Evolutionary conservation across 2,329 filamentous ascomycete genomes (phyloP).

Genomic region (Fusarium papillatum): DNA sequence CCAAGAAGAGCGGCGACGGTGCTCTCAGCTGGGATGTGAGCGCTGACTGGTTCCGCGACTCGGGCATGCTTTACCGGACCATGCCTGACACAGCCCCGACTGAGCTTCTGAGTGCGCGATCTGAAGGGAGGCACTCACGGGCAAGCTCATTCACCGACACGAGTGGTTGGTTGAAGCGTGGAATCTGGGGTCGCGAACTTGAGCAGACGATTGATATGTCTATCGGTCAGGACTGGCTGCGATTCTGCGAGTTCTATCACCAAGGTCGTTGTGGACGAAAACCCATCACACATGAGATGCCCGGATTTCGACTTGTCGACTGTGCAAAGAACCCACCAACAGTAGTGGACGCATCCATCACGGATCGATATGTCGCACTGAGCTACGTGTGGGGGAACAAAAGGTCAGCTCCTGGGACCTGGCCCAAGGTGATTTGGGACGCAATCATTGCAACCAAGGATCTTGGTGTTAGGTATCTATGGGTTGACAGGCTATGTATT

Average conservation of each 20-base stretch:
- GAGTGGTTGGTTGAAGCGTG: conserved; percentile 45
- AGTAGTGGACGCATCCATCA: conserved; percentile 45
- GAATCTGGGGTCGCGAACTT: conserved; percentile 52
- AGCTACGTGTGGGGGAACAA: conserved; percentile 52
- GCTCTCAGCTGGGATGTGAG: conserved; percentile 48
- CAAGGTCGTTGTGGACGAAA: conserved; percentile 48
- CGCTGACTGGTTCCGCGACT: conserved; percentile 49
- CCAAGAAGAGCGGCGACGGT: conserved; percentile 46
- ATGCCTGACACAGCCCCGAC: conserved; percentile 42
- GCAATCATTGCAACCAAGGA: conserved; percentile 47
- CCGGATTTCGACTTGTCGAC: conserved; percentile 50
- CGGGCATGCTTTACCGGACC: conserved; percentile 51
- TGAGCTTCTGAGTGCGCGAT: conserved; percentile 42
- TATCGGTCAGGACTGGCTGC: conserved; percentile 49
- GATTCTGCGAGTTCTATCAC: conserved; percentile 51
- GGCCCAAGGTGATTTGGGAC: conserved; percentile 50
- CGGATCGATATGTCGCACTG: conserved; percentile 48
- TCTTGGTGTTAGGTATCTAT: conserved; percentile 52
- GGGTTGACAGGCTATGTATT: conserved; percentile 55
- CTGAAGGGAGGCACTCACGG: conserved; percentile 35
- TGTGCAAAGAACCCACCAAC: conserved; percentile 49
- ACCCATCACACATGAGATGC: conserved; percentile 40
- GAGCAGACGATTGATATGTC: conserved; percentile 46
- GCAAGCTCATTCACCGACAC: conserved; percentile 35
- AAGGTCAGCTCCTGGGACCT: conserved; percentile 33